Base-by-base conservation (phyloP, 768 basidiomycete genomes). In the Lactifluus piperatus region DNA sequence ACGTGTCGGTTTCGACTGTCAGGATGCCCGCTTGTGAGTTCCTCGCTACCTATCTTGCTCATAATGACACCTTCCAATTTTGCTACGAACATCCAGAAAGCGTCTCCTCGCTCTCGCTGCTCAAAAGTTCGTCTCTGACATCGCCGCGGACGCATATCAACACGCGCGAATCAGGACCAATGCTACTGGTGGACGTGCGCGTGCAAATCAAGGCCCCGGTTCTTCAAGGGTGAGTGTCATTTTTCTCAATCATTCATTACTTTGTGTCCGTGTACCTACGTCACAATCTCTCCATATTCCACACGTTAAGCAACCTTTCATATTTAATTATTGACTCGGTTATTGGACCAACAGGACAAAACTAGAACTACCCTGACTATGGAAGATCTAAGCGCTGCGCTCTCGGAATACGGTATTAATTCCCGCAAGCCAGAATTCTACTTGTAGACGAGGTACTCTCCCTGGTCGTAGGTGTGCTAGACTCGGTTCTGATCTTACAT, bases 81-180 rank as follows among this genome's bases (percentile, higher is more conserved):
- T 37, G 27, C 52, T 30, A 26, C 14, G 9, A 45, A 51, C 26
- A 41, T 60, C 8, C 70, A 97, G 94, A 57, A 97, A 97, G 75
- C 89, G 95, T 3, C 81, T 99, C 18, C 77, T 99, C 26, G 94
- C 95, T 0, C 80, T 98, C 13, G 94, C 97, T 3, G 93, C 97
- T 0, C 97, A 99, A 69, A 97, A 98, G 69, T 98, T 99, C 69
- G 86, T 98, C 45, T 91, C 94, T 7, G 95, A 98, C 69, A 94
- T 99, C 56, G 89, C 95, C 3, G 83, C 90, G 2, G 97, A 99
- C 71, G 94, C 97, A 10, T 98, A 91, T 73, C 94, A 97, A 68
- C 95, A 97, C 72, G 97, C 97, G 8, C 89, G 95, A 30, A 91
- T 98, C 67, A 84, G 97, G 37, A 91, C 91, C 1, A 95, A 91